Evolutionary conservation across 1,139 yeast genomes (phyloP).

Genomic region (Starmera stellimalicola): DNA sequence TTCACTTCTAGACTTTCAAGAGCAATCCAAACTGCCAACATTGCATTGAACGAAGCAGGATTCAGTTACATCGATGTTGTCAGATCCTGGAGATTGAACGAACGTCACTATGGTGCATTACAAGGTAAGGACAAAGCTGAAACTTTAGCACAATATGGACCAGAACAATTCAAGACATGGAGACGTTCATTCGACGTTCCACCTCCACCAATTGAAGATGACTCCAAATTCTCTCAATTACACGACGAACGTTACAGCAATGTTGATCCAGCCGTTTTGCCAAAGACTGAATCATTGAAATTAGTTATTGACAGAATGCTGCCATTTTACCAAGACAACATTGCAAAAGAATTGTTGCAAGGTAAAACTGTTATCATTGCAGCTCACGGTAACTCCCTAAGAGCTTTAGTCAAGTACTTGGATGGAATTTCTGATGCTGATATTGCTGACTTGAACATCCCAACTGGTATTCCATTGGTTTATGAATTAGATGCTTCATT

Average conservation of each 20-base stretch:
- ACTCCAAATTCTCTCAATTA: constrained; percentile 74
- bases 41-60: constrained; percentile 84
- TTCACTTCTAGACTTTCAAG: constrained; percentile 90
- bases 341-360: constrained; percentile 71
- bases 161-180: constrained; percentile 92
- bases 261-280: constrained; percentile 77
- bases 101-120: constrained; percentile 98
- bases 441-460: constrained; percentile 91
- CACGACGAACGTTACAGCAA: constrained; percentile 79
- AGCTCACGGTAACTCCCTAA: constrained; percentile 98
- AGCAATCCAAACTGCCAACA: constrained; percentile 97
- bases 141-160: constrained; percentile 80
- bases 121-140: constrained; percentile 98
- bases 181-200: constrained; percentile 98
- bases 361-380: constrained; percentile 91
- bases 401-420: constrained; percentile 94
- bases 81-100: constrained; percentile 97
- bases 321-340: constrained; percentile 97
- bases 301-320: constrained; percentile 93
- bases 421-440: constrained; percentile 89
- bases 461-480: constrained; percentile 98
- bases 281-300: constrained; percentile 91
- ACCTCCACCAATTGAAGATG: constrained; percentile 81
- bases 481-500: constrained; percentile 86
- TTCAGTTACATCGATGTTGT: constrained; percentile 87